These are phyloP conservation scores for Fragilariopsis cylindrus DNA, from an alignment of 108 stramenopile genomes.

Conservation along the genomic window DNA sequence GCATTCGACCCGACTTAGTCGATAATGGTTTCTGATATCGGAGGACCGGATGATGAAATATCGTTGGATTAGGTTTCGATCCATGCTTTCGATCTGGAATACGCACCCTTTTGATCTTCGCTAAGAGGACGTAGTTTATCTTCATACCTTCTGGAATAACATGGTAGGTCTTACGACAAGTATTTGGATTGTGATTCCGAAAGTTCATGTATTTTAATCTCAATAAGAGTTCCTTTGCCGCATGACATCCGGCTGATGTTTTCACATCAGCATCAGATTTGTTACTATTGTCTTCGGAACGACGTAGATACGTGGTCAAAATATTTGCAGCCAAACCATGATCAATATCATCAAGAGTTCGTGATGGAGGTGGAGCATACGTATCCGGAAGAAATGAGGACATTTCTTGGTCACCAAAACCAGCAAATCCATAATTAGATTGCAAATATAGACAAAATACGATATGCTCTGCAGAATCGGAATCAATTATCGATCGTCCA, in stretches of 20 bases:
- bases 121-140: slow-evolving; percentile 41
- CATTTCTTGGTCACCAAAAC: too few species aligned
- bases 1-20: not conserved
- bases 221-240: slow-evolving; percentile 55
- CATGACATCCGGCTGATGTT: slow-evolving; percentile 47
- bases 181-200: slow-evolving; percentile 29
- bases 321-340: slow-evolving; percentile 36
- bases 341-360: slow-evolving; percentile 1
- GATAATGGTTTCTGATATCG: slow-evolving; percentile 26
- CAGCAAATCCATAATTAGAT: slow-evolving; percentile 62
- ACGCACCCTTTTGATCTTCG: slow-evolving; percentile 3
- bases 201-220: slow-evolving; percentile 43
- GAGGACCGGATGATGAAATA: slow-evolving; percentile 53
- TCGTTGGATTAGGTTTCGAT: slow-evolving; percentile 35
- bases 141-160: slow-evolving; percentile 19
- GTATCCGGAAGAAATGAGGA: slow-evolving; percentile 30
- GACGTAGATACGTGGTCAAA: slow-evolving; percentile 38
- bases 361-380: slow-evolving; percentile 1
- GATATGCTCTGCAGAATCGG: slow-evolving; percentile 63
- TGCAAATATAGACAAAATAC: slow-evolving; percentile 54
- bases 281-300: not conserved
- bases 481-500: slow-evolving; percentile 31
- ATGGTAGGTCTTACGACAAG: not conserved
- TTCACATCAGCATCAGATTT: slow-evolving; percentile 7
- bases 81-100: slow-evolving; percentile 34